Conservation (phyloP, 108 stramenopile species). For the Nitzschia palea region DNA sequence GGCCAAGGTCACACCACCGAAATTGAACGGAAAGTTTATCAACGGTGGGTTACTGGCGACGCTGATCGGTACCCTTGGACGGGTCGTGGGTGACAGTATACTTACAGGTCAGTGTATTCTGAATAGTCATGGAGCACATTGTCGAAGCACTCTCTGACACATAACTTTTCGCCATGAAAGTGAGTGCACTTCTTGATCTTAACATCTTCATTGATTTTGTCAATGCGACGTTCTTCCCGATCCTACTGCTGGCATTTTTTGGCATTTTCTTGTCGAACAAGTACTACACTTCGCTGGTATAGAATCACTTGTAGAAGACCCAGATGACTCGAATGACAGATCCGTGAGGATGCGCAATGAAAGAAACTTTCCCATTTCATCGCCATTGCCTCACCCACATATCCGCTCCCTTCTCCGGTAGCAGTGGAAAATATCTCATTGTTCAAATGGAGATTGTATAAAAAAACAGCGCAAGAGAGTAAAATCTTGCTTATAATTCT, state of each 20-base stretch:
- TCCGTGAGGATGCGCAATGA: no score
- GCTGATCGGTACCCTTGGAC: conserved; percentile 63
- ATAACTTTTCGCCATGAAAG: no score
- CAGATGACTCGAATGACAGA: no score
- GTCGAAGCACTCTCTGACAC: no score
- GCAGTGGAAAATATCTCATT: no score
- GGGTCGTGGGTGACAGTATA: conserved; percentile 65
- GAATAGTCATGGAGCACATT: no score
- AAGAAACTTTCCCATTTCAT: no score
- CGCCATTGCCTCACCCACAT: no score
- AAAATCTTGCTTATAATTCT: not conserved
- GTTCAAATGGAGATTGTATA: no score
- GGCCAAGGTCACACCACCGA: conserved; percentile 60
- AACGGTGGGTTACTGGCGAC: conserved; percentile 67
- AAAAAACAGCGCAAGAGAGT: no score
- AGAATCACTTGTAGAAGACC: no score
- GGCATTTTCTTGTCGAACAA: conserved; percentile 36
- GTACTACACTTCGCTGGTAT: conserved; percentile 43
- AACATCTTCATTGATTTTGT: conserved; percentile 65
- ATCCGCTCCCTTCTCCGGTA: no score
- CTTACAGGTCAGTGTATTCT: conserved; percentile 31
- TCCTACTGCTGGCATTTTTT: conserved; percentile 44
- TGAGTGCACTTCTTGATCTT: conserved; percentile 42
- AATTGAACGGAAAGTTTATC: conserved; percentile 52
- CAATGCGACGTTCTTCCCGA: conserved; percentile 55